phyloP scores from a whole-genome alignment of 2,329 filamentous ascomycete genomes.

The Fusarium transvaalense region DNA sequence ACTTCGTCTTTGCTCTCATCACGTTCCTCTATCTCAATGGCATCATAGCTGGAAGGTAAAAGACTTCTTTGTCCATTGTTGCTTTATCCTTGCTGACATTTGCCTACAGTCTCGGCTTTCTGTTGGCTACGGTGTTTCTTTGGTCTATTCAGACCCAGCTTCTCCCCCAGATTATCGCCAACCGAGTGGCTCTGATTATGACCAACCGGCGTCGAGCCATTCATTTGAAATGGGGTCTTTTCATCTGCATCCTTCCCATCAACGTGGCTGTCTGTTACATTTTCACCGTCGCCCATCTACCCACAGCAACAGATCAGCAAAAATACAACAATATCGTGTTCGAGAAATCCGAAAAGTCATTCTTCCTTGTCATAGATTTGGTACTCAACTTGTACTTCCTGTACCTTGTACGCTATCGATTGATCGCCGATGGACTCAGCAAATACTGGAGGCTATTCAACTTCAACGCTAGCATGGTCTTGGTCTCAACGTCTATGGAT shows the following conservation, averaged over 20 bases:
- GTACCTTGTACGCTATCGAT: constrained; percentile 57
- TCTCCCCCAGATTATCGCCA: constrained; percentile 60
- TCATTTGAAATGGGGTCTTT: constrained; percentile 54
- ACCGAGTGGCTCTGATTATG: constrained; percentile 58
- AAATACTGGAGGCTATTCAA: constrained; percentile 64
- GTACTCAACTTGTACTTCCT: constrained; percentile 65
- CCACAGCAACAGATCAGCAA: constrained; percentile 13
- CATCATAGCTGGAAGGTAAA: constrained; percentile 33
- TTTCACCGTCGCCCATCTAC: constrained; percentile 56
- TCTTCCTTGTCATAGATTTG: constrained; percentile 63
- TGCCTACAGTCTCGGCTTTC: constrained; percentile 20
- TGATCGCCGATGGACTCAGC: constrained; percentile 61
- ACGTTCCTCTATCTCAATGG: constrained; percentile 46
- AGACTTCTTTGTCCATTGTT: fast-evolving
- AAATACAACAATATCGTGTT: constrained; percentile 38
- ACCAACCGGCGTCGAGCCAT: constrained; percentile 52
- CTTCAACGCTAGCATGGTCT: constrained; percentile 63
- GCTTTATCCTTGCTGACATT: neutral
- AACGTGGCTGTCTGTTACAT: constrained; percentile 58
- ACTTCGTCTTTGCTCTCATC: constrained; percentile 45
- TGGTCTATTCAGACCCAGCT: constrained; percentile 54
- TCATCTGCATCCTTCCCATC: constrained; percentile 51
- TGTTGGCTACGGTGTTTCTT: constrained; percentile 16
- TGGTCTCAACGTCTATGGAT: constrained; percentile 63
- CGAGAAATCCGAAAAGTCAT: constrained; percentile 55